Evolutionary conservation across 1,284 basidiomycete species (phyloP).

Genomic region (Ustilago tritici): DNA sequence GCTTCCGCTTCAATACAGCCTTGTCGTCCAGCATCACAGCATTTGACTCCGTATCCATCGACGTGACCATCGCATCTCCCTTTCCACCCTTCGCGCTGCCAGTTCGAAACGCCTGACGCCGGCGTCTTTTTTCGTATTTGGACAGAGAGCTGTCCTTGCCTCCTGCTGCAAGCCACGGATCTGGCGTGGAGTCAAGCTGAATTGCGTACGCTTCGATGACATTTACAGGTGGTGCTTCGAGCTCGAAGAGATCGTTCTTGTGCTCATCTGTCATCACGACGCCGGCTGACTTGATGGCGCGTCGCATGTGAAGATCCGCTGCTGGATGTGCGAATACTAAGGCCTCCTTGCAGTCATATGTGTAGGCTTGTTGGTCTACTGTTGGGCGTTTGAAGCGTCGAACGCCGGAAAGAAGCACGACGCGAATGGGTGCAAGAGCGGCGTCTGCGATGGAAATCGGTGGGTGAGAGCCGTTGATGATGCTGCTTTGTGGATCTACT

Average conservation of each 20-base stretch:
- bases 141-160: slow-evolving; percentile 40
- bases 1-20: slow-evolving; percentile 15
- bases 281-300: slow-evolving; percentile 37
- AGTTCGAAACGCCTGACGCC: slow-evolving; percentile 10
- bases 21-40: slow-evolving; percentile 18
- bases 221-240: not conserved
- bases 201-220: slow-evolving; percentile 14
- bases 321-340: slow-evolving; percentile 57
- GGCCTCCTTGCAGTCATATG: slow-evolving; percentile 30
- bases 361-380: not conserved
- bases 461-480: not conserved
- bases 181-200: slow-evolving; percentile 48
- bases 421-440: slow-evolving; percentile 39
- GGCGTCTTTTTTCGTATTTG: slow-evolving; percentile 33
- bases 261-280: slow-evolving; percentile 35
- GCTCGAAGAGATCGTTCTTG: slow-evolving; percentile 21
- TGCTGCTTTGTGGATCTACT: slow-evolving; percentile 2
- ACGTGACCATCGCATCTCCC: not conserved
- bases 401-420: slow-evolving; percentile 18
- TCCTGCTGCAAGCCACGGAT: slow-evolving; percentile 54
- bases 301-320: slow-evolving; percentile 38
- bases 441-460: not conserved
- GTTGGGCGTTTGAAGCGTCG: not conserved
- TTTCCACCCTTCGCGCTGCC: slow-evolving; percentile 2
- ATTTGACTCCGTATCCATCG: not conserved